phyloP scores from a whole-genome alignment of 495 filamentous ascomycete genomes.

The Aspergillus kassunensis region DNA sequence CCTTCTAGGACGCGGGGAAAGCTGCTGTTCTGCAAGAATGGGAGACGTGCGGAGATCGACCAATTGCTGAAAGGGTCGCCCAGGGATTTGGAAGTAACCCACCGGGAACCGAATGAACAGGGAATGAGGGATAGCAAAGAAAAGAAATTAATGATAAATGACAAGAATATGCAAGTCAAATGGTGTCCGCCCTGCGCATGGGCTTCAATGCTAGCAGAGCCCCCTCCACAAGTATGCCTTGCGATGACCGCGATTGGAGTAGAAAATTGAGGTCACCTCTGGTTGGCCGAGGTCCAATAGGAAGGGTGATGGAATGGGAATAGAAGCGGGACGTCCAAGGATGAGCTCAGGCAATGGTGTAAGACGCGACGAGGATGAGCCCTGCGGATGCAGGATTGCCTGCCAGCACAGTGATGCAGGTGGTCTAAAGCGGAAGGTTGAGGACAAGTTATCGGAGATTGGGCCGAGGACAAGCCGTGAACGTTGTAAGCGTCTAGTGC shows the following conservation, averaged over 20 bases:
- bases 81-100: constrained; percentile 14
- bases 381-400: constrained; percentile 30
- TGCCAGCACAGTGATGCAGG: constrained; percentile 45
- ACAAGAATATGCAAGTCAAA: constrained; percentile 21
- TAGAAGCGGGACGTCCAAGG: constrained; percentile 12
- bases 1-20: constrained; percentile 39
- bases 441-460: constrained; percentile 36
- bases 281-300: constrained; percentile 22
- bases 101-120: constrained; percentile 17
- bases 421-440: constrained; percentile 39
- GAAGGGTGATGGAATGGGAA: constrained; percentile 9
- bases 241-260: constrained; percentile 13
- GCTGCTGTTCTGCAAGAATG: constrained; percentile 32
- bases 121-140: constrained; percentile 10
- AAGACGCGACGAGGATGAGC: constrained; percentile 18
- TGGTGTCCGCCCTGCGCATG: constrained; percentile 20
- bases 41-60: constrained; percentile 28
- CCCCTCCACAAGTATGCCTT: constrained; percentile 18
- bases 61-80: constrained; percentile 26
- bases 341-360: constrained; percentile 21
- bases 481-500: constrained; percentile 30
- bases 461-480: constrained; percentile 29
- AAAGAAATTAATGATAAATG: constrained; percentile 13
- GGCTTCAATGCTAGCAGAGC: constrained; percentile 26
- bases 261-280: constrained; percentile 15